Conservation (phyloP, 768 basidiomycete species). For the Dendrothele bispora region DNA sequence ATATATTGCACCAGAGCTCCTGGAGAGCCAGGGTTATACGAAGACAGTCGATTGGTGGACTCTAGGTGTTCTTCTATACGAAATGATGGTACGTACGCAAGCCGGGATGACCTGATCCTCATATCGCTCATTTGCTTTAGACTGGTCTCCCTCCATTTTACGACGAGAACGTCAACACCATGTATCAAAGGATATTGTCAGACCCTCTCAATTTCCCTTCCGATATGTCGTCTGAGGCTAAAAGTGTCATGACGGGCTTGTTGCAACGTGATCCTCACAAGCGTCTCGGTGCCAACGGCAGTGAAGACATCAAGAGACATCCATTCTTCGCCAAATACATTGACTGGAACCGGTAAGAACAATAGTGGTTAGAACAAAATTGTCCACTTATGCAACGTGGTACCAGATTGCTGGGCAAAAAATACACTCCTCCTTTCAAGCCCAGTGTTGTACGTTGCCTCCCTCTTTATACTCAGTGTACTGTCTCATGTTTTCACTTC, state of each 20-base stretch:
- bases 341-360: conserved; percentile 77
- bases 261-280: conserved; percentile 85
- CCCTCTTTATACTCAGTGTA: background rate
- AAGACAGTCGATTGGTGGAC: conserved; percentile 99
- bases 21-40: conserved; percentile 95
- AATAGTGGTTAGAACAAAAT: background rate
- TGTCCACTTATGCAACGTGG: background rate
- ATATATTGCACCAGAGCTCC: conserved; percentile 96
- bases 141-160: conserved; percentile 98
- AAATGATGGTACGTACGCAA: conserved; percentile 76
- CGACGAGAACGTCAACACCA: conserved; percentile 97
- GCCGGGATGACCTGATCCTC: background rate
- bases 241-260: conserved; percentile 84
- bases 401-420: conserved; percentile 77
- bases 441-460: conserved; percentile 78
- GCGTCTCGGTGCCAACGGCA: conserved; percentile 89
- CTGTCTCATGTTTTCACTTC: conserved; percentile 6
- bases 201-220: conserved; percentile 92
- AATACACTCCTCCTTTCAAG: conserved; percentile 97
- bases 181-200: conserved; percentile 93
- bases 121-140: conserved; percentile 39
- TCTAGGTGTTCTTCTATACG: conserved; percentile 91
- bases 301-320: conserved; percentile 94
- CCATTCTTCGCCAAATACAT: conserved; percentile 94
- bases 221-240: conserved; percentile 86